Evolutionary conservation across 2,329 filamentous ascomycete species (phyloP).

Genomic region (Aureobasidium musti): DNA sequence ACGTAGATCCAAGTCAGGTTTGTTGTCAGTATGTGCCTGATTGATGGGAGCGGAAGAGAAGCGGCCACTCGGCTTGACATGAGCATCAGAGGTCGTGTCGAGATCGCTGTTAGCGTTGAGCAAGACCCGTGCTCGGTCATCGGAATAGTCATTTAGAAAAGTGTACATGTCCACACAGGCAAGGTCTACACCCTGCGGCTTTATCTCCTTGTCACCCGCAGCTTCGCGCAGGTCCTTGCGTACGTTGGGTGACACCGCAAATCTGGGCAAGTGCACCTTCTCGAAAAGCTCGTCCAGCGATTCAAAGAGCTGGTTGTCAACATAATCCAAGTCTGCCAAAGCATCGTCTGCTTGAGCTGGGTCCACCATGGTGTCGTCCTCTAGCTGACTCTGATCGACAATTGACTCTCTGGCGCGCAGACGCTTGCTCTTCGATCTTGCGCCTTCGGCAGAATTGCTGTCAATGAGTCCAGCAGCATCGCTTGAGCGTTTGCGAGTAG

Average conservation of each 20-base stretch:
- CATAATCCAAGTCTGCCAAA: slow-evolving; percentile 26
- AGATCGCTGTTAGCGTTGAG: slow-evolving; percentile 36
- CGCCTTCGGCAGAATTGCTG: slow-evolving; percentile 53
- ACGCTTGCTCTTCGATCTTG: slow-evolving; percentile 61
- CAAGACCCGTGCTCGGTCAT: slow-evolving; percentile 36
- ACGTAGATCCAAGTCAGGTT: slow-evolving; percentile 31
- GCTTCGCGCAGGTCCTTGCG: slow-evolving; percentile 22
- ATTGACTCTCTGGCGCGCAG: slow-evolving; percentile 61
- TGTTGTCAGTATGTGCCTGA: slow-evolving; percentile 29
- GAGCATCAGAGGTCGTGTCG: slow-evolving; percentile 29
- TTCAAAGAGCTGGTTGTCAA: slow-evolving; percentile 20
- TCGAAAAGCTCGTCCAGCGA: slow-evolving; percentile 19
- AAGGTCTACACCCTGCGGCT: background rate
- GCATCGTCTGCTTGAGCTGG: slow-evolving; percentile 21
- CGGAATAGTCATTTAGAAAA: slow-evolving; percentile 37
- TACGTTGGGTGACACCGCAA: background rate
- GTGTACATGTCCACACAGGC: slow-evolving; percentile 21
- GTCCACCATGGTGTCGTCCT: slow-evolving; percentile 38
- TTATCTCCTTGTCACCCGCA: background rate
- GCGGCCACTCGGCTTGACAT: slow-evolving; percentile 24
- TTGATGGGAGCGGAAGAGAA: slow-evolving; percentile 29
- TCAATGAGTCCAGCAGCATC: slow-evolving; percentile 62
- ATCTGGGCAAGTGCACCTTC: background rate
- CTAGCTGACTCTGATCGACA: slow-evolving; percentile 43
- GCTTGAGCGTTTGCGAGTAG: slow-evolving; percentile 61